Evolutionary conservation across 192 early-diverging fungal genomes (phyloP).

Genomic region (Chytriomyces sp.): DNA sequence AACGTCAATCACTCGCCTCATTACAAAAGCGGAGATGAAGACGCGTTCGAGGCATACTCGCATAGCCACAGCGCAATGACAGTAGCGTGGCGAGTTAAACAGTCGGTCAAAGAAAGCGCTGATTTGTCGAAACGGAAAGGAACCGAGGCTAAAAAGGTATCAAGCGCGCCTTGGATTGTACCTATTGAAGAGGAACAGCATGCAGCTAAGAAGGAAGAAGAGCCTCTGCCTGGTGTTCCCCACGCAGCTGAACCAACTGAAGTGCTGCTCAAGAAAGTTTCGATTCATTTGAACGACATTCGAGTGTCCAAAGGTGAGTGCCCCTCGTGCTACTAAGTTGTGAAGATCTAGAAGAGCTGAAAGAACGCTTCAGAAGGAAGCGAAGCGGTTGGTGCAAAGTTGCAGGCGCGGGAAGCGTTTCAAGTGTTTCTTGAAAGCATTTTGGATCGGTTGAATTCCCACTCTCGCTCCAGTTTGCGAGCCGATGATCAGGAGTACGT

Average conservation of each 20-base stretch:
- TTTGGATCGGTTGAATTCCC: conserved; percentile 16
- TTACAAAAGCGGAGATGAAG: background rate
- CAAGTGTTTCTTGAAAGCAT: conserved; percentile 38
- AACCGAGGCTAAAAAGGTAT: background rate
- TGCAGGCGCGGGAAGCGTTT: conserved; percentile 35
- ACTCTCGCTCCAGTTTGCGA: background rate
- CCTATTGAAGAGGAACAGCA: background rate
- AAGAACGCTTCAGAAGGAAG: background rate
- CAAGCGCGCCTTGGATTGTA: conserved; percentile 29
- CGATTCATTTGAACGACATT: background rate
- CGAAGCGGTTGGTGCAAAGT: conserved; percentile 8
- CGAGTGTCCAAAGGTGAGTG: background rate
- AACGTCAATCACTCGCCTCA: background rate
- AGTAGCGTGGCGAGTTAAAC: background rate
- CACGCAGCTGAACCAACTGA: conserved; percentile 1
- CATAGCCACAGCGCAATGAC: background rate
- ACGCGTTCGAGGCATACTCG: background rate
- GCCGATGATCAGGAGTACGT: conserved; percentile 13
- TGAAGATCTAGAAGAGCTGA: no score
- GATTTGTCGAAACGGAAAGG: background rate
- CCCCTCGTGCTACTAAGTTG: no score
- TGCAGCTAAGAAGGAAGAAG: conserved; percentile 2
- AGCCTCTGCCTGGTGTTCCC: background rate
- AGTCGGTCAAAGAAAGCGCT: background rate
- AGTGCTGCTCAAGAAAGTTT: background rate